Evolutionary conservation across 108 stramenopile genomes (phyloP).

Genomic region (Cyclotella distinguenda): DNA sequence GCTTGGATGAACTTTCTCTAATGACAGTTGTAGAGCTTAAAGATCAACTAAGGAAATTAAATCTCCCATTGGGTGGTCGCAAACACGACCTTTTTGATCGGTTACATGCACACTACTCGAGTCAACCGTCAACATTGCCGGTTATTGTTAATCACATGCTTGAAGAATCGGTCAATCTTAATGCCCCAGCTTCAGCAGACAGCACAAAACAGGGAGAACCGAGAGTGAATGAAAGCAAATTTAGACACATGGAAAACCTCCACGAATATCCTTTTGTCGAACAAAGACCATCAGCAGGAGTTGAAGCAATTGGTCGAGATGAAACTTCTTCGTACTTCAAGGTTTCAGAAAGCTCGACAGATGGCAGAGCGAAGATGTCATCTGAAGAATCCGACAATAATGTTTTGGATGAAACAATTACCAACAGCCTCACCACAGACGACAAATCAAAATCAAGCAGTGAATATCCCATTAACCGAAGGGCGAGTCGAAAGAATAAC

Average conservation of each 20-base stretch:
- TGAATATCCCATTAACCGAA: constrained; percentile 11
- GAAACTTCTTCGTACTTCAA: too few relatives aligned
- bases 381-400: neutral
- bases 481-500: constrained; percentile 33
- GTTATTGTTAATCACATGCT: too few relatives aligned
- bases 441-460: constrained; percentile 1
- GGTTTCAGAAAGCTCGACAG: too few relatives aligned
- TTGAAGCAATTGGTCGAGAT: too few relatives aligned
- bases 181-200: too few relatives aligned
- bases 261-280: too few relatives aligned
- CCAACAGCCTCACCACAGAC: neutral
- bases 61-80: constrained; percentile 43
- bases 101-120: constrained; percentile 20
- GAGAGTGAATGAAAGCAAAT: too few relatives aligned
- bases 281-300: too few relatives aligned
- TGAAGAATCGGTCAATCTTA: constrained; percentile 1
- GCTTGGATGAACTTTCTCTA: constrained; percentile 19
- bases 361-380: too few relatives aligned
- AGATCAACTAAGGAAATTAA: constrained; percentile 33
- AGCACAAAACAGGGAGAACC: too few relatives aligned
- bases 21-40: constrained; percentile 52
- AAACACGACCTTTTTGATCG: constrained; percentile 52
- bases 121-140: neutral
- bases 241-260: too few relatives aligned
- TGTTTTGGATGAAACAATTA: neutral